phyloP scores from a whole-genome alignment of 2,329 filamentous ascomycete species.

The Metarhizium humberi region DNA sequence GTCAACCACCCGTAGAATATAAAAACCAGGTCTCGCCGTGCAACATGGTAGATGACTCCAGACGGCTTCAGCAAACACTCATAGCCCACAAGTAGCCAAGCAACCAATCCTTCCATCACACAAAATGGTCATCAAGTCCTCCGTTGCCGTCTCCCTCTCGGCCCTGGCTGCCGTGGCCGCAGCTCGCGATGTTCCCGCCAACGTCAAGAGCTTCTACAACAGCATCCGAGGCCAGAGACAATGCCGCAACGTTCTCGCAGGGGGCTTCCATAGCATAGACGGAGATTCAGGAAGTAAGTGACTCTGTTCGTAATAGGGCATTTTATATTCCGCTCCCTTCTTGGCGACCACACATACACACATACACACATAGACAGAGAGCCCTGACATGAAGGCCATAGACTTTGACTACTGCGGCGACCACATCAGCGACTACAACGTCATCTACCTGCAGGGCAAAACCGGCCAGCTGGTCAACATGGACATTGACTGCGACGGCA shows the following conservation, averaged over 20 bases:
- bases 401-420: conserved; percentile 38
- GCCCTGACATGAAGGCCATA: conserved; percentile 4
- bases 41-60: no score
- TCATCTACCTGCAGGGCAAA: conserved; percentile 39
- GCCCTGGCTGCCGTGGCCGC: conserved; percentile 12
- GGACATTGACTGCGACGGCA: conserved; percentile 51
- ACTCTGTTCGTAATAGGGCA: not conserved
- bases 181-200: conserved; percentile 28
- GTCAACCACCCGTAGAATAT: no score
- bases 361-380: no score
- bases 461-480: conserved; percentile 38
- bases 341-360: no score
- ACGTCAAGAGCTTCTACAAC: conserved; percentile 31
- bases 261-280: conserved; percentile 30
- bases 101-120: no score
- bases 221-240: conserved; percentile 25
- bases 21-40: no score
- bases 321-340: no score
- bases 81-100: no score
- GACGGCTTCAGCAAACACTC: no score
- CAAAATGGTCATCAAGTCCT: not conserved
- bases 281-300: conserved; percentile 24
- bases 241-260: conserved; percentile 28
- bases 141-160: conserved; percentile 12
- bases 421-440: conserved; percentile 26